Evolutionary conservation across 441 rosid genomes (phyloP).

Genomic region (Daphne laureola): DNA sequence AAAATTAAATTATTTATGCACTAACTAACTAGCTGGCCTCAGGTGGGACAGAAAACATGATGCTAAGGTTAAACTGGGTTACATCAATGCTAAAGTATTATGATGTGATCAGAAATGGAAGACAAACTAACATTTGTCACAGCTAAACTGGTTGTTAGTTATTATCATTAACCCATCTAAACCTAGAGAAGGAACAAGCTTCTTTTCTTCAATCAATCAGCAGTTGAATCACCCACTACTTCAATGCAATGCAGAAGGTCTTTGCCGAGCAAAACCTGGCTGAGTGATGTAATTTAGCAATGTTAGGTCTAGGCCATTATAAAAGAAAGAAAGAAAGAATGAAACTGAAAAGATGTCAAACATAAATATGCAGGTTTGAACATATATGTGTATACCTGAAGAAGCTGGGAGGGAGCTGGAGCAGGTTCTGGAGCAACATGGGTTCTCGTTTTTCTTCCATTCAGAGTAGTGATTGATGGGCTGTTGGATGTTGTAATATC

Average conservation of each 20-base stretch:
- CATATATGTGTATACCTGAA: slow-evolving; percentile 44
- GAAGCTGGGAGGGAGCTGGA: slow-evolving; percentile 77
- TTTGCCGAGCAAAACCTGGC: slow-evolving; percentile 72
- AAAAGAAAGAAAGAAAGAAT: neutral
- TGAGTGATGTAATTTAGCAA: slow-evolving; percentile 27
- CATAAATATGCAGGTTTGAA: no score
- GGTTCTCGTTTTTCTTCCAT: slow-evolving; percentile 74
- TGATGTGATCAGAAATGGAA: no score
- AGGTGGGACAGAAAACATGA: no score
- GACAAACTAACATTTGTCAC: no score
- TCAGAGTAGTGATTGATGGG: slow-evolving; percentile 44
- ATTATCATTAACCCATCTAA: neutral
- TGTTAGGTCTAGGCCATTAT: slow-evolving; percentile 14
- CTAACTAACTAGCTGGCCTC: no score
- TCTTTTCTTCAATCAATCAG: slow-evolving; percentile 15
- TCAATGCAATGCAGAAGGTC: slow-evolving; percentile 19
- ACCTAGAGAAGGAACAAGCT: slow-evolving; percentile 5
- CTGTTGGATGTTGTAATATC: slow-evolving; percentile 72
- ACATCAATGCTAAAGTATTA: no score
- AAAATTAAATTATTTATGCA: no score
- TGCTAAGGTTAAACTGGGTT: no score
- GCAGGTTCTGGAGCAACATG: slow-evolving; percentile 39
- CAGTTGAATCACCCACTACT: slow-evolving; percentile 20
- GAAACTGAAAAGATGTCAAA: neutral
- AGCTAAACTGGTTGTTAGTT: no score